Percentiles rank a stretch among this genome's conserved stretches.
Evolutionary conservation across 768 basidiomycete species (phyloP).

Genomic region (Amanita muscaria): DNA sequence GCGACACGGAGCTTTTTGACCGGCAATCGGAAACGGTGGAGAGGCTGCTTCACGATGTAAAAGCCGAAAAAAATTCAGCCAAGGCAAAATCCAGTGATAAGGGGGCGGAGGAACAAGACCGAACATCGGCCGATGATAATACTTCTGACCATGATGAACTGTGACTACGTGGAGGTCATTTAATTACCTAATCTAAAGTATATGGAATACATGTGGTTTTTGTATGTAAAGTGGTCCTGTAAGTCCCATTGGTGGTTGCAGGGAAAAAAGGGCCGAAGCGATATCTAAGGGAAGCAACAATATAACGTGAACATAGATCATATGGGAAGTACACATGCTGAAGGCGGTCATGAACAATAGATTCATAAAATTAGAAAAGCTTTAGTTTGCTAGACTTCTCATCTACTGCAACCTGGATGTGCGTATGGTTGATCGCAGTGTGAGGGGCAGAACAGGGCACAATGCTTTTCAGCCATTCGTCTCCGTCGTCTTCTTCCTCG

Average conservation of each 20-base stretch:
- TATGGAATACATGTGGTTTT: constrained; percentile 7
- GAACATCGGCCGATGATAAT: too few relatives aligned
- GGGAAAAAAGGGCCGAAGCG: constrained; percentile 6
- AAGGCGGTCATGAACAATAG: neutral
- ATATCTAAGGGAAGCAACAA: constrained; percentile 9
- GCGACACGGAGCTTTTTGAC: constrained; percentile 31
- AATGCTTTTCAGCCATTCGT: constrained; percentile 81
- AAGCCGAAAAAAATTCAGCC: constrained; percentile 18
- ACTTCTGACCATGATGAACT: constrained; percentile 11
- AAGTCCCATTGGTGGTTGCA: neutral
- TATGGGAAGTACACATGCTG: neutral
- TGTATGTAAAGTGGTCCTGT: neutral
- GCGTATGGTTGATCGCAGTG: constrained; percentile 46
- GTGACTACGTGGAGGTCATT: constrained; percentile 3
- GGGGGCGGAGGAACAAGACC: constrained; percentile 6
- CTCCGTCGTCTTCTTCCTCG: constrained; percentile 72
- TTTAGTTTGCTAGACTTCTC: constrained; percentile 62
- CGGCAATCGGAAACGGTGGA: constrained; percentile 30
- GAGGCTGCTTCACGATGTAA: constrained; percentile 42
- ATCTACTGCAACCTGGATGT: constrained; percentile 66
- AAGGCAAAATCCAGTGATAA: neutral
- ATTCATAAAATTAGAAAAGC: constrained; percentile 46
- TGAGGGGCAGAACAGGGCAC: constrained; percentile 50
- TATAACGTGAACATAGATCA: constrained; percentile 4
- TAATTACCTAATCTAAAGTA: neutral